These are phyloP conservation scores for Boletus coccyginus DNA, from an alignment of 768 basidiomycete genomes.

Conservation along the genomic window DNA sequence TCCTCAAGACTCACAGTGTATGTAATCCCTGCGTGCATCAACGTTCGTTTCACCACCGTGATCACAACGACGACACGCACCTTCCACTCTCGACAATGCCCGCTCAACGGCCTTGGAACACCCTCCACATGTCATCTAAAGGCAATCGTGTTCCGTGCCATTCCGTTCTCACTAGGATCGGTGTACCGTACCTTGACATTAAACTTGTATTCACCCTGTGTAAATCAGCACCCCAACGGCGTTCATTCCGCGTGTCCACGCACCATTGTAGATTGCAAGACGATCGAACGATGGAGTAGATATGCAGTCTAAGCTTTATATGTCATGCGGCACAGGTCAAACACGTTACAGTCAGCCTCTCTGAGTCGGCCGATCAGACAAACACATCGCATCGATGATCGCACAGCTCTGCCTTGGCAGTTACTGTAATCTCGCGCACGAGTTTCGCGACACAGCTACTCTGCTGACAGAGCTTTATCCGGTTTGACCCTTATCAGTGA, in stretches of 20 bases:
- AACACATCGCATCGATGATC: not conserved
- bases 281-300: not conserved
- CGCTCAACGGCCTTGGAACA: conserved; percentile 82
- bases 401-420: not conserved
- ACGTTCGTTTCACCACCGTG: not conserved
- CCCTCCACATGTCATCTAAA: conserved; percentile 81
- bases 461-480: not conserved
- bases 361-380: not conserved
- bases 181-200: conserved; percentile 66
- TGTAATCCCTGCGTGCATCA: conserved; percentile 22
- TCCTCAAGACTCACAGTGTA: conserved; percentile 64
- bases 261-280: conserved; percentile 20
- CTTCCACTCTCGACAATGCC: conserved; percentile 65
- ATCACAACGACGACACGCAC: conserved; percentile 5
- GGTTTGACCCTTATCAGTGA: too few species aligned
- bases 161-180: not conserved
- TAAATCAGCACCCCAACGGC: not conserved
- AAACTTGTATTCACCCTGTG: conserved; percentile 56
- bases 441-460: too few species aligned
- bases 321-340: not conserved
- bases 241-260: not conserved
- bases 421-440: conserved; percentile 10
- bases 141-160: not conserved
- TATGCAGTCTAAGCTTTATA: conserved; percentile 5
- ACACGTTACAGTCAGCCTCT: not conserved